Evolutionary conservation across 139 green algal species (phyloP), one percentile per base, ranked within the genome.

Genomic region (Bryopsis sp.): DNA sequence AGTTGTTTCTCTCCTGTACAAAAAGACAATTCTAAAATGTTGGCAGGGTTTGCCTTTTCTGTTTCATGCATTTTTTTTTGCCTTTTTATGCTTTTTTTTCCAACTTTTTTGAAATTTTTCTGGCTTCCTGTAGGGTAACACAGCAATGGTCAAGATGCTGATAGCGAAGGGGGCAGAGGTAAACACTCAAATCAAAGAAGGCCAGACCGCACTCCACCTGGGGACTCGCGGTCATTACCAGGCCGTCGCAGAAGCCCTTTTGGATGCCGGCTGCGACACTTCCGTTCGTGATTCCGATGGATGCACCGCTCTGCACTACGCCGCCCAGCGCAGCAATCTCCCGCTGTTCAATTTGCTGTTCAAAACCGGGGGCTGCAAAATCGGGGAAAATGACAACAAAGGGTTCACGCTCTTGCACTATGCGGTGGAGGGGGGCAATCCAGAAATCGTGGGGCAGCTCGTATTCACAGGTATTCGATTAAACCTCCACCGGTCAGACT

Each of bases 391-490:
- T 7, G 59, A 67, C 59, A 67, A 67, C 6, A 8, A 31, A 11
- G 59, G 59, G 7, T 67, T 26, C 54, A 74, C 50, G 43, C 46
- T 78, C 34, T 48, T 78, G 67, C 73, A 78, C 37, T 70, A 78
- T 63, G 73, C 73, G 11, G 73, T 78, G 67, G 67, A 70, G 22
- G 73, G 73, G 15, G 73, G 73, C 58, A 78, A 66, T 35, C 6
- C 39, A n/a, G 65, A 74, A 11, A 78, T 79, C 34, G 70, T 78
- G 24, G 22, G 39, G 26, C 46, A 22, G 11, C 68, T 84, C 48
- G 71, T 79, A 31, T 37, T 37, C 22, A 47, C 58, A 0, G 70
- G 65, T 24, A 67, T 72, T 68, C 54, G 37, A 15, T 29, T 39
- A 35, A 46, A 4, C 22, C 24, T 33, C 47, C 38, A 66, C 38